Percentiles rank a stretch among this genome's conserved stretches.
Conservation (phyloP, 176 grass and related monocot species). For the Cocos nucifera region DNA sequence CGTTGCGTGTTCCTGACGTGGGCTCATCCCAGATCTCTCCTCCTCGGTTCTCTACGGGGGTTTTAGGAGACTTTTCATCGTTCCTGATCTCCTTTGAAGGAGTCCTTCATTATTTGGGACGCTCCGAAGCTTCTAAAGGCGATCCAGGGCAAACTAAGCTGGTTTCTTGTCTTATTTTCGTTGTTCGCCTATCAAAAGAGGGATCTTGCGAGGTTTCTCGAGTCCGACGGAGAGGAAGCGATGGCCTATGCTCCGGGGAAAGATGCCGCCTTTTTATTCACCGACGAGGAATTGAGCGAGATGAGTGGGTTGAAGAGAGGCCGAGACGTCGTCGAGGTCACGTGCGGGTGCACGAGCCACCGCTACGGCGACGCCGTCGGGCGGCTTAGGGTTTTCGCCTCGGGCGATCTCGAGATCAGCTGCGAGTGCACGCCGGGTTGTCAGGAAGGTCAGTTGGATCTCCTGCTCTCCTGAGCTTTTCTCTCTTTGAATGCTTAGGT, state of each 20-base stretch:
- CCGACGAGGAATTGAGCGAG: slow-evolving; percentile 69
- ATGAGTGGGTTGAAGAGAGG: slow-evolving; percentile 60
- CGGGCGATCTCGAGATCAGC: slow-evolving; percentile 71
- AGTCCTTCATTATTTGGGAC: neutral
- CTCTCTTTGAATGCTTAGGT: no score
- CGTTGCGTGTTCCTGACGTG: no score
- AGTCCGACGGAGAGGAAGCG: slow-evolving; percentile 15
- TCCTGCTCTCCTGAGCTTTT: no score
- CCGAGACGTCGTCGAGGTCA: slow-evolving; percentile 60
- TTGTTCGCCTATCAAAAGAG: slow-evolving; percentile 26
- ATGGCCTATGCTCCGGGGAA: slow-evolving; percentile 32
- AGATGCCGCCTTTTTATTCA: slow-evolving; percentile 39
- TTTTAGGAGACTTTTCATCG: neutral
- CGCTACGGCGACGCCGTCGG: slow-evolving; percentile 94
- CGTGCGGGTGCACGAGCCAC: slow-evolving; percentile 96
- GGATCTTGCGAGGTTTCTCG: slow-evolving; percentile 34
- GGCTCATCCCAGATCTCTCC: no score
- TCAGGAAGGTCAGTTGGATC: slow-evolving; percentile 55
- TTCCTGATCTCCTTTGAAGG: neutral
- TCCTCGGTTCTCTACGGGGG: no score
- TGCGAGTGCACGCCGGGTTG: slow-evolving; percentile 93
- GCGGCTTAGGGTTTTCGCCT: slow-evolving; percentile 61
- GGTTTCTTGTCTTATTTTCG: slow-evolving; percentile 16
- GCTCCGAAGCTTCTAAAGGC: no score
- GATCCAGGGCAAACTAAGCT: slow-evolving; percentile 28